phyloP scores from a whole-genome alignment of 176 grass and related monocot genomes.

The Raddia guianensis region DNA sequence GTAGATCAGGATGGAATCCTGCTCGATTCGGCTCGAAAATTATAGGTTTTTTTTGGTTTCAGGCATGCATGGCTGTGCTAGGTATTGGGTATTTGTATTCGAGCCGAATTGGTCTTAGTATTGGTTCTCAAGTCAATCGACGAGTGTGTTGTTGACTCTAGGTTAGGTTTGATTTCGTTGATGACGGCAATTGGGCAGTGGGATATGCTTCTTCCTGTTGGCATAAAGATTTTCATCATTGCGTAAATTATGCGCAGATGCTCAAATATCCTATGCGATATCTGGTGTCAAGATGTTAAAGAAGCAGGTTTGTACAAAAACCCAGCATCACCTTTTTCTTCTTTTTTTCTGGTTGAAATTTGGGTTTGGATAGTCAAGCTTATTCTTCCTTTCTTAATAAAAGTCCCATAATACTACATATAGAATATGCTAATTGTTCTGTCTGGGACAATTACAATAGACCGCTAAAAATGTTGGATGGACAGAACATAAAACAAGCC shows the following conservation, averaged over 20 bases:
- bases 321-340: too few relatives aligned
- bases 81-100: neutral
- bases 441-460: too few relatives aligned
- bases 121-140: neutral
- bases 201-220: neutral
- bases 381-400: too few relatives aligned
- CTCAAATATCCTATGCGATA: neutral
- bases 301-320: neutral
- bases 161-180: neutral
- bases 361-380: too few relatives aligned
- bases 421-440: too few relatives aligned
- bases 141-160: neutral
- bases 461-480: too few relatives aligned
- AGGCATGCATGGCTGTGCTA: neutral
- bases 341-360: too few relatives aligned
- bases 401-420: too few relatives aligned
- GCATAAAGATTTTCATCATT: neutral
- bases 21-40: neutral
- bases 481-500: too few relatives aligned
- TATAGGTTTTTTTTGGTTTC: neutral
- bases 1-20: slow-evolving; percentile 30
- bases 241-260: neutral
- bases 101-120: neutral
- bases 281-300: too few relatives aligned
- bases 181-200: neutral